These are phyloP conservation scores for Ceratocystis diversiconidia DNA, from an alignment of 2,329 filamentous ascomycete genomes.

Conservation along the genomic window DNA sequence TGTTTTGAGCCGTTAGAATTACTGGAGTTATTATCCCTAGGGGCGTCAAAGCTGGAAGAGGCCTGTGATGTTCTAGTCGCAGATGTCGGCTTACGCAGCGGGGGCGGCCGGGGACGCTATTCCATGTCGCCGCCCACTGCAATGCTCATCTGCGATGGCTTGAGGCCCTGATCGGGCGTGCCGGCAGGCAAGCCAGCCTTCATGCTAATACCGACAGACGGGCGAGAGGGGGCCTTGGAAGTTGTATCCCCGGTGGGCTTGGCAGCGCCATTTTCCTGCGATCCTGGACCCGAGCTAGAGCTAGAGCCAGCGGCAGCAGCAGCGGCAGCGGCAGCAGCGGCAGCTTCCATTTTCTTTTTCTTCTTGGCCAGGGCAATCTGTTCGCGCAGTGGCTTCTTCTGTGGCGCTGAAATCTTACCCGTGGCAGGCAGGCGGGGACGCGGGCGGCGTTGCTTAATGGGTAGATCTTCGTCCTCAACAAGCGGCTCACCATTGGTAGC, in stretches of 20 bases:
- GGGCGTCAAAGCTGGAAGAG: not conserved
- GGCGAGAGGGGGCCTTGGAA: constrained; percentile 13
- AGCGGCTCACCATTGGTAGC: constrained; percentile 52
- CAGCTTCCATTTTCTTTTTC: constrained; percentile 62
- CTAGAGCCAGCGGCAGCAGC: not conserved
- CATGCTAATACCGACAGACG: constrained; percentile 14
- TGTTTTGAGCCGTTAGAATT: not conserved
- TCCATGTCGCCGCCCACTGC: constrained; percentile 18
- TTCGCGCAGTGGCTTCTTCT: constrained; percentile 69
- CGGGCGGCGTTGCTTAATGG: constrained; percentile 73
- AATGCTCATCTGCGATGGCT: constrained; percentile 17
- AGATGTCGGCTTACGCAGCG: constrained; percentile 1
- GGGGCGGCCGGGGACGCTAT: constrained; percentile 12
- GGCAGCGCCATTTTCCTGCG: not conserved
- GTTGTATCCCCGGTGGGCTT: not conserved
- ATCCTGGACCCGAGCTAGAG: not conserved
- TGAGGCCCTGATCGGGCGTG: constrained; percentile 10
- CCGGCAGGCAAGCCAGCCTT: constrained; percentile 10
- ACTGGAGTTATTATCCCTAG: too few species aligned
- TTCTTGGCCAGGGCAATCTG: constrained; percentile 76
- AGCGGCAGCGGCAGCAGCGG: constrained; percentile 19
- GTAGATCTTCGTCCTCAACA: constrained; percentile 87
- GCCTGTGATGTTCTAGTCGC: not conserved
- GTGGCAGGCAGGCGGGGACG: constrained; percentile 53
- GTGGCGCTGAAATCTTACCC: constrained; percentile 73